phyloP scores from a whole-genome alignment of 495 filamentous ascomycete genomes.

The Beverwykella pulmonaria region DNA sequence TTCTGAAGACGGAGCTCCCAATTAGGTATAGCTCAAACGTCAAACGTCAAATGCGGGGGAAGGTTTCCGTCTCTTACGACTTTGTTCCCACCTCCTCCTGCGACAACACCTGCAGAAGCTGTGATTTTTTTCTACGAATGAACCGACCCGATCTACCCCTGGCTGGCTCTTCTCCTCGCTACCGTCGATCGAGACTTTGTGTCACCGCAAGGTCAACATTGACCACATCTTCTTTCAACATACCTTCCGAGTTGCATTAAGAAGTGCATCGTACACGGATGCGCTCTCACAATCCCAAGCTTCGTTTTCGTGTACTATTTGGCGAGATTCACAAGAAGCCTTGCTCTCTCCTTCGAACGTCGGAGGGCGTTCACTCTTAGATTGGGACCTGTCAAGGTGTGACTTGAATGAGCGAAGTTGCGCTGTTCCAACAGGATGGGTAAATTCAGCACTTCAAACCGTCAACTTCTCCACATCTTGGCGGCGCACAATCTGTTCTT shows the following conservation, averaged over 20 bases:
- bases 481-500: slow-evolving; percentile 6
- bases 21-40: background rate
- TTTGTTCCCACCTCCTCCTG: background rate
- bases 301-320: background rate
- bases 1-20: background rate
- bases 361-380: background rate
- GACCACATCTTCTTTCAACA: slow-evolving; percentile 30
- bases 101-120: background rate
- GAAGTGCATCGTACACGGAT: too few species aligned
- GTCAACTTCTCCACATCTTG: slow-evolving; percentile 25
- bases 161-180: slow-evolving; percentile 8
- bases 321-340: background rate
- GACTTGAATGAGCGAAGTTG: background rate
- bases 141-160: background rate
- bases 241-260: background rate
- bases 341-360: background rate
- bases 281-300: background rate
- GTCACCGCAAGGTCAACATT: slow-evolving; percentile 17
- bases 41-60: background rate
- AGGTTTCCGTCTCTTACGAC: background rate
- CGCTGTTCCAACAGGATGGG: slow-evolving; percentile 14
- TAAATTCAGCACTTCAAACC: slow-evolving; percentile 29
- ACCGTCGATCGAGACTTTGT: slow-evolving; percentile 11
- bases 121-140: background rate
- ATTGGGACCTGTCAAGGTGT: background rate